Base-by-base conservation (phyloP, 805 yeast genomes). In the Tetrapisispora namnaoensis region DNA sequence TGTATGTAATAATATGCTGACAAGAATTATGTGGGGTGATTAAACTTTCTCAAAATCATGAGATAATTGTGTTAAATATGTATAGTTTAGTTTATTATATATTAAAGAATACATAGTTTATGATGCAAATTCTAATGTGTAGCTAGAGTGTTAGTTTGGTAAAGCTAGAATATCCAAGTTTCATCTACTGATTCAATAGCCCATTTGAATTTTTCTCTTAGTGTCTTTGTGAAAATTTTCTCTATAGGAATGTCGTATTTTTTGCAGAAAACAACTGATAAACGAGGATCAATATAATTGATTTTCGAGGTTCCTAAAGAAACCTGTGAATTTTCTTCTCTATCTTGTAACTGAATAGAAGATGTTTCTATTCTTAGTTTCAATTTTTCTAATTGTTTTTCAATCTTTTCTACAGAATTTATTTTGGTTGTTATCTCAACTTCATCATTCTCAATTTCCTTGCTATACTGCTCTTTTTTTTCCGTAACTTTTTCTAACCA, bases 181-280 rank as follows among this genome's bases (percentile, higher is more conserved):
- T 79, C 88, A 63, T 85, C 97, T 3, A 82, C 89, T 47, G 90
- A 81, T 65, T 90, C 95, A 47, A 91, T 83, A 30, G 98, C 98
- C 98, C 98, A 91, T 43, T 79, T 82, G 70, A 91, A 91, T 70
- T 91, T 91, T 40, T 90, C 96, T 52, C 97, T 72, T 48, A 91
- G 71, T 0, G 98, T 86, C 69, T 89, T 90, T 13, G 96, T 84
- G 58, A 91, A 89, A 39, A 91, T 72, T 67, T 86, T 90, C 66
- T 91, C 97, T 48, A 91, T 83, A 8, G 98, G 98, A 20, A 91
- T 96, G 48, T 79, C 74, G 62, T 71, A 88, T 67, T 81, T 86
- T 66, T 89, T 90, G 46, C 95, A 78, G 61, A 89, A 91, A 76
- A 86, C 80, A 22, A 88, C 96, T 0, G 95, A 81, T 56, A 91